phyloP scores from a whole-genome alignment of 1,284 basidiomycete species.

The Waitea zeae region DNA sequence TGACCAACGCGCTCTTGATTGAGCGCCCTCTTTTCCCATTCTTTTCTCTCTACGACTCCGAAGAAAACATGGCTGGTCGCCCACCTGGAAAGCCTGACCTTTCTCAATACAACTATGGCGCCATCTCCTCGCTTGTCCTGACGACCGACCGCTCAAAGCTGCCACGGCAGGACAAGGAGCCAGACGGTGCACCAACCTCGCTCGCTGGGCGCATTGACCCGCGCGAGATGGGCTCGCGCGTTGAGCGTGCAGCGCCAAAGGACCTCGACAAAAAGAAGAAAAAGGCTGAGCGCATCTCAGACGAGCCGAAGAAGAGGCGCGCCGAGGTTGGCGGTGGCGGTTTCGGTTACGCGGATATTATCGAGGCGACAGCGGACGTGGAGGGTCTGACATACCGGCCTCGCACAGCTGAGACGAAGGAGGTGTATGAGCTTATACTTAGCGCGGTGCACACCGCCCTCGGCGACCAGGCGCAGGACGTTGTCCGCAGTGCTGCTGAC shows the following conservation, averaged over 20 bases:
- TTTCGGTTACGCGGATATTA: constrained; percentile 74
- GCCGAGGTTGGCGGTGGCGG: constrained; percentile 32
- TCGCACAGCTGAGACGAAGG: constrained; percentile 83
- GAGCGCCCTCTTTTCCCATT: too few species aligned
- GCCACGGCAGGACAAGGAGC: constrained; percentile 80
- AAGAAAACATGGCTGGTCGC: constrained; percentile 19
- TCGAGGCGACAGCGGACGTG: constrained; percentile 84
- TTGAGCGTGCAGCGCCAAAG: constrained; percentile 69
- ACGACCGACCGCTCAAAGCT: constrained; percentile 64
- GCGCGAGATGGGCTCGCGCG: constrained; percentile 88
- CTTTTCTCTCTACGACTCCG: too few species aligned
- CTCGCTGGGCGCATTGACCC: constrained; percentile 85
- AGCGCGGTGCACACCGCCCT: constrained; percentile 68
- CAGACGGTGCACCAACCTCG: constrained; percentile 89
- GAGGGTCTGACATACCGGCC: constrained; percentile 91
- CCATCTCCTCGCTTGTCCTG: constrained; percentile 76
- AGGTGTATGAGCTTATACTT: constrained; percentile 90
- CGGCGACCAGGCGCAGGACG: constrained; percentile 92
- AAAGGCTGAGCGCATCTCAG: constrained; percentile 43
- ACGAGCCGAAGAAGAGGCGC: constrained; percentile 43
- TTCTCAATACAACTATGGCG: constrained; percentile 81
- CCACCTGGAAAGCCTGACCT: constrained; percentile 54
- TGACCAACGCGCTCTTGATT: too few species aligned
- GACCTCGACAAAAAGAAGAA: constrained; percentile 95
- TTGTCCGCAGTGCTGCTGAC: constrained; percentile 90